Evolutionary conservation across 2,329 filamentous ascomycete genomes (phyloP), one percentile per base, ranked within the genome.

Genomic region (Aphanocladium album): DNA sequence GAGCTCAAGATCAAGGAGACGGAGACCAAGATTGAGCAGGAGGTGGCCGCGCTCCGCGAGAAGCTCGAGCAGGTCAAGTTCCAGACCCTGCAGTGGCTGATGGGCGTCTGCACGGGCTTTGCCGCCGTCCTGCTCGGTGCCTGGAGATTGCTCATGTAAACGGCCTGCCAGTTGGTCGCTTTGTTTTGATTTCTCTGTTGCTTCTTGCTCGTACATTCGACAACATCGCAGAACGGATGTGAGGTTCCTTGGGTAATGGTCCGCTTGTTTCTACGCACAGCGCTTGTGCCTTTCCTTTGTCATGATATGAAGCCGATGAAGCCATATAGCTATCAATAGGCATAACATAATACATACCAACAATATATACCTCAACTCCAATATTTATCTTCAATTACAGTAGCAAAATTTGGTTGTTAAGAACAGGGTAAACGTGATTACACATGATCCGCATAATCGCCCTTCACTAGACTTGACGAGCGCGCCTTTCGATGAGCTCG

Each of bases 1-100:
- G 95, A 99, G 76, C 86, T 99, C 76, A 96, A 96, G 80, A 91
- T 99, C 70, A 97, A 96, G 80, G 95, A 99, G 83, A 98, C 95
- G 14, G 95, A 99, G 79, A 96, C 93, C 61, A 88, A 96, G 76
- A 98, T 99, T 70, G 95, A 99, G 80, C 93, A 98, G 77, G 95
- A 98, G 80, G 92, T 95, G 58, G 93, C 93, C 45, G 89, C 89
- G 35, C 74, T 99, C 71, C 82, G 91, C 66, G 95, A 98, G 80
- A 89, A 96, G 77, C 82, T 99, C 52, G 95, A 99, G 78, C 90
- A 91, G 67, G 95, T 99, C 74, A 99, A 99, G 81, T 98, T 98
- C 77, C 91, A 92, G 72, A 98, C 95, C 39, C 76, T 99, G 73
- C 95, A 99, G 80, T 99, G 95, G 95, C 79, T 99, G 67, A 97